Evolutionary conservation across 441 rosid species (phyloP), one percentile per base, ranked within the genome.

Genomic region (Populus hybrid): DNA sequence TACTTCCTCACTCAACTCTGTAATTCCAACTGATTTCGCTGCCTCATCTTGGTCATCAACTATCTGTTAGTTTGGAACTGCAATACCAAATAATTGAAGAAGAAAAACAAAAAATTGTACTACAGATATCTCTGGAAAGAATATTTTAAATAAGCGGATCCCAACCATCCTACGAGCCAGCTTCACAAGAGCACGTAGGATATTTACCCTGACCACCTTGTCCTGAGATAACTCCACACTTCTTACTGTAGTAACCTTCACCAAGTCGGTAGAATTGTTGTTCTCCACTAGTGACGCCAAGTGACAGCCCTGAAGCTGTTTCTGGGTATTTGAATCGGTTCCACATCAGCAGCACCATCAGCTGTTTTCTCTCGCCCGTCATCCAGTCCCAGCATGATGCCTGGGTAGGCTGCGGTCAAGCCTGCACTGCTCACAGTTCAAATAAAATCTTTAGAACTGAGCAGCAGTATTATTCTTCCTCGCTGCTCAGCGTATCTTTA

Each of bases 41-140:
- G 76, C 82, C 81, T 79, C 82, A 19, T 71, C 86, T 72, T 70
- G 82, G 76, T 82, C 86, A 74, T 81, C 84, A 6, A 74, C 69
- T n/a, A n/a, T n/a, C n/a, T n/a, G n/a, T 80, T 57, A 63, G 80
- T 40, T 75, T 83, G 64, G 21, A 88, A 82, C 97, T 93, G 89
- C 68, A 81, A 14, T 10, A 69, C 35, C n/a, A n/a, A 72, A 73
- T 5, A 46, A 85, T 61, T 72, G 35, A 18, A 28, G 24, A 70
- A 28, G 59, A 28, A 19, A 26, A 26, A 26, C 28, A n/a, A n/a
- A n/a, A n/a, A n/a, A n/a, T n/a, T n/a, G n/a, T n/a, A n/a, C n/a
- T n/a, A n/a, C n/a, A n/a, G n/a, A n/a, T n/a, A n/a, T n/a, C n/a
- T n/a, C n/a, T n/a, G n/a, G n/a, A 67, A 67, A 73, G 24, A 71